Evolutionary conservation across 2,329 filamentous ascomycete species (phyloP).

Genomic region (Aspergillus quadricinctus): DNA sequence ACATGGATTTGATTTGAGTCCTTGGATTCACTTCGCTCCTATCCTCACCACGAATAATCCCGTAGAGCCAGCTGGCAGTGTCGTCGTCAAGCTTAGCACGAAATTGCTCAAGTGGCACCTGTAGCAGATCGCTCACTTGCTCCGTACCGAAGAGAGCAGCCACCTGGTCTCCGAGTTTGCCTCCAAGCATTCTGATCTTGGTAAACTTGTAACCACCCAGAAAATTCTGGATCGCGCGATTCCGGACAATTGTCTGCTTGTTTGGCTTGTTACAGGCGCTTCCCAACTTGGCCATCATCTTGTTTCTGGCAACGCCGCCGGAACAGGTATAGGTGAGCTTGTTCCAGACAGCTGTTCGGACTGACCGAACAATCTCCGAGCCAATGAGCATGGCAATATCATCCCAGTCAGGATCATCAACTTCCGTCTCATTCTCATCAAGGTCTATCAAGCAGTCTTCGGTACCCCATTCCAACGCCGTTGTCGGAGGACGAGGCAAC

Average conservation of each 20-base stretch:
- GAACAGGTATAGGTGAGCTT: constrained; percentile 85
- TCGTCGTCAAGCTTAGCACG: constrained; percentile 77
- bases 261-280: constrained; percentile 92
- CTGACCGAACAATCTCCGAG: constrained; percentile 77
- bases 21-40: constrained; percentile 81
- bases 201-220: constrained; percentile 84
- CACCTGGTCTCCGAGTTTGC: constrained; percentile 86
- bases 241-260: constrained; percentile 87
- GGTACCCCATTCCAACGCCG: constrained; percentile 74
- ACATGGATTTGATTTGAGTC: constrained; percentile 94
- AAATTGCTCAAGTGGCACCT: constrained; percentile 68
- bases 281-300: constrained; percentile 91
- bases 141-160: constrained; percentile 78
- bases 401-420: constrained; percentile 89
- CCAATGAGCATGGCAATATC: constrained; percentile 83
- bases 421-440: constrained; percentile 66
- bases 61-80: constrained; percentile 79
- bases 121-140: constrained; percentile 67
- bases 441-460: constrained; percentile 74
- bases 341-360: constrained; percentile 65
- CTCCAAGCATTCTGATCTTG: constrained; percentile 91
- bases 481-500: constrained; percentile 68
- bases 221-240: constrained; percentile 74
- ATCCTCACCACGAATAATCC: constrained; percentile 80
- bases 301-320: constrained; percentile 82